Evolutionary conservation across 257 asterid genomes (phyloP).

Genomic region (Nicotiana obtusifolia): DNA sequence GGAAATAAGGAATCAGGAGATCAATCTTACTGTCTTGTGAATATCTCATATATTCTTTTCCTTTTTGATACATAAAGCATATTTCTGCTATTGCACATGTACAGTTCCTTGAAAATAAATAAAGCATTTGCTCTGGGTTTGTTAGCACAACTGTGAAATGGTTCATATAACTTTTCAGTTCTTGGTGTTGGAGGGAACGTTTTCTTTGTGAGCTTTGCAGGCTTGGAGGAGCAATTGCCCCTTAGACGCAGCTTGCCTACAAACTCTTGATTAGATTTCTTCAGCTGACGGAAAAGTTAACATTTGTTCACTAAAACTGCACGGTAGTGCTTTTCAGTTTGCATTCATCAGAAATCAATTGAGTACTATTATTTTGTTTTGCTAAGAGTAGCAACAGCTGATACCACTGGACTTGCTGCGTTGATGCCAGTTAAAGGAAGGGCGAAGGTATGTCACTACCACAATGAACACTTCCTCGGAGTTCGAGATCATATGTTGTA

Average conservation of each 20-base stretch:
- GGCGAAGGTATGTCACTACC: too few relatives aligned
- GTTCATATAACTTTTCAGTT: neutral
- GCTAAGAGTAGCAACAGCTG: too few relatives aligned
- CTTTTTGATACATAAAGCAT: conserved; percentile 15
- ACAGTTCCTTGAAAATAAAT: conserved; percentile 19
- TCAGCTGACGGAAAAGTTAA: neutral
- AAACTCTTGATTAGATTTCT: neutral
- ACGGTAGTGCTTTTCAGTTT: neutral
- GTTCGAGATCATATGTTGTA: too few relatives aligned
- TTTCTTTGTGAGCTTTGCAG: neutral
- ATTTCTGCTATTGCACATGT: conserved; percentile 30
- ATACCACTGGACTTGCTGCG: too few relatives aligned
- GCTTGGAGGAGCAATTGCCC: neutral
- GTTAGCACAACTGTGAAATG: conserved; percentile 22
- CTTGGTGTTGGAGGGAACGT: neutral
- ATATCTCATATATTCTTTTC: conserved; percentile 22
- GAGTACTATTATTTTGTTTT: too few relatives aligned
- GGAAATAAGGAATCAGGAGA: conserved; percentile 36
- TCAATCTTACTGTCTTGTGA: conserved; percentile 31
- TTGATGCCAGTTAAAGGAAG: too few relatives aligned
- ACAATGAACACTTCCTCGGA: too few relatives aligned
- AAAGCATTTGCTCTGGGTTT: conserved; percentile 9
- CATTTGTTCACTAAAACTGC: neutral
- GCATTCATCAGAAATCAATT: too few relatives aligned
- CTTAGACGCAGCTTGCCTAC: neutral